Evolutionary conservation across 768 basidiomycete species (phyloP).

Genomic region (Lactarius sp.): DNA sequence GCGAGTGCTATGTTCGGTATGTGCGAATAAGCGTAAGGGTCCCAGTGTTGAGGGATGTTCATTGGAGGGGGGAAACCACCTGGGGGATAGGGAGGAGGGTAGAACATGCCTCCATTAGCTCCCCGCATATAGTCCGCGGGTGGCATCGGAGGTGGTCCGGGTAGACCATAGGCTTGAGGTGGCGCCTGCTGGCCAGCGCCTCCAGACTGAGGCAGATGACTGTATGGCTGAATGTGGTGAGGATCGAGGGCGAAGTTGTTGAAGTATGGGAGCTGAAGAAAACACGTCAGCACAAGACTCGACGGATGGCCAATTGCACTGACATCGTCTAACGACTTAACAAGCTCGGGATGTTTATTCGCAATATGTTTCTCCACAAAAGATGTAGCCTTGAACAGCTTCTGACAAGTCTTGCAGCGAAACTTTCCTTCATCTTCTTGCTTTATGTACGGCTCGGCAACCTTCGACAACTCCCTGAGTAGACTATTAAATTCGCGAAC

Average conservation of each 20-base stretch:
- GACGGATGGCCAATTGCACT: conserved; percentile 27
- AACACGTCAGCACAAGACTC: conserved; percentile 23
- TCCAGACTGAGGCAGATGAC: conserved; percentile 63
- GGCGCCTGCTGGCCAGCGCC: conserved; percentile 72
- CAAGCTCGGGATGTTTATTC: conserved; percentile 87
- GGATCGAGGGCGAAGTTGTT: conserved; percentile 98
- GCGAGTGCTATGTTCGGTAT: conserved; percentile 34
- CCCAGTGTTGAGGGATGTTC: conserved; percentile 43
- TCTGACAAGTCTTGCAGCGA: conserved; percentile 93
- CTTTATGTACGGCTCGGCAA: conserved; percentile 77
- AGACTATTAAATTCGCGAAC: conserved; percentile 14
- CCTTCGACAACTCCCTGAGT: conserved; percentile 72
- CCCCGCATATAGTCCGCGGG: conserved; percentile 33
- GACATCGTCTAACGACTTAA: conserved; percentile 83
- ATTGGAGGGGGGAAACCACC: conserved; percentile 35
- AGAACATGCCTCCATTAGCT: conserved; percentile 20
- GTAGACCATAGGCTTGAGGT: conserved; percentile 81
- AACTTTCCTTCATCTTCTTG: conserved; percentile 97
- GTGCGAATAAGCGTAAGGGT: conserved; percentile 43
- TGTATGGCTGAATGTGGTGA: conserved; percentile 82
- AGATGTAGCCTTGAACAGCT: conserved; percentile 94
- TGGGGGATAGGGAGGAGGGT: conserved; percentile 43
- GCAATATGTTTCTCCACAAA: conserved; percentile 98
- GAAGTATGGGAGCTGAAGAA: conserved; percentile 72
- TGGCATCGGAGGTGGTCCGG: conserved; percentile 44